Evolutionary conservation across 768 basidiomycete genomes (phyloP), one percentile per base, ranked within the genome.

Genomic region (Gloeophyllum trabeum): DNA sequence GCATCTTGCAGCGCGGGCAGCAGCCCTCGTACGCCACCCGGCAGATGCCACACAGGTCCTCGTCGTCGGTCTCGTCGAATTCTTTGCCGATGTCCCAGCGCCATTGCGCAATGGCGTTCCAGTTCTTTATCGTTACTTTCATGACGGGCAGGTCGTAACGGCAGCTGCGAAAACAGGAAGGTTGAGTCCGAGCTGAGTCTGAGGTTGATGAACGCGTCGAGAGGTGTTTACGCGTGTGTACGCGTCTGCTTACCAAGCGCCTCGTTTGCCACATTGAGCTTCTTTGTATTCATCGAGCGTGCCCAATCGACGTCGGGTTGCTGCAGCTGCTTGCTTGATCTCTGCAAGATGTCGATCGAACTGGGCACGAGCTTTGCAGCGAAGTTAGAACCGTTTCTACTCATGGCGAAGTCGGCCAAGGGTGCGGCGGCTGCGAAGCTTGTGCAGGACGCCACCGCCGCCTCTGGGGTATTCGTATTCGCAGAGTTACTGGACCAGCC

Each of bases 1-100:
- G 96, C 53, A 93, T 76, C 61, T 94, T 97, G 65, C 96, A 99
- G 3, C 81, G 75, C 7, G 96, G 91, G 64, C 94, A 98, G 53
- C 90, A 92, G 0, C 88, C 89, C 56, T 99, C 96, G 56, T 80
- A 98, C 0, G 90, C 76, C 2, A 89, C 82, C 21, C 88, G 79
- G 60, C 91, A 94, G 48, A 96, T 93, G 3, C 89, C 92, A 57
- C 92, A 81, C 20, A 79, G 71, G 50, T 79, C 78, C 14, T 69
- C 78, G 28, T 78, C 77, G 44, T 76, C 75, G 32, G 69, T 64
- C 20, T 74, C 70, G 21, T 60, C 61, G 18, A 16, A 32, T 10
- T 45, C 52, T 28, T 53, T 56, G 37, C 64, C 61, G 6, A 66
- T 70, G 51, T 90, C 79, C 89, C 89, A 92, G 24, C 79, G 72